phyloP scores from a whole-genome alignment of 345 rosid genomes.

The Triadica sebifera region DNA sequence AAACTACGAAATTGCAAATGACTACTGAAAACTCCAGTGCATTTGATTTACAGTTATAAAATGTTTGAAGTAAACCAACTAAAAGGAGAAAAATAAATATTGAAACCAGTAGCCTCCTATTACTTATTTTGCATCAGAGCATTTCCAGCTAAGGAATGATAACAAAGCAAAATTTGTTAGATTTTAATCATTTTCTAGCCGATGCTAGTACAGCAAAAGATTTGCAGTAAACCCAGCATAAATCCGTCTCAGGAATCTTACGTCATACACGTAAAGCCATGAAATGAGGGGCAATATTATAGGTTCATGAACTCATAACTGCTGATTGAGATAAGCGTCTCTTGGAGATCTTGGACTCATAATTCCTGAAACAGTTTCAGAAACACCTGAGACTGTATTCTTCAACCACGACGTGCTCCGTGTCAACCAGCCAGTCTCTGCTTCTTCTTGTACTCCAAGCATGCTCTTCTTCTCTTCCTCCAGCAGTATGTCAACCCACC shows the following conservation, averaged over 20 bases:
- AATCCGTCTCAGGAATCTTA: slow-evolving; percentile 1
- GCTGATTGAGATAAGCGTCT: slow-evolving; percentile 76
- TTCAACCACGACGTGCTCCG: slow-evolving; percentile 82
- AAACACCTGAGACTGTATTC: slow-evolving; percentile 42
- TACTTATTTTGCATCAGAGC: no score
- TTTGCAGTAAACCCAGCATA: background rate
- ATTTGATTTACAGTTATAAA: no score
- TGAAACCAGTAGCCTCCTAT: no score
- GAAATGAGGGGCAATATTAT: background rate
- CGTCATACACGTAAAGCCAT: background rate
- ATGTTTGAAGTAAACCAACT: no score
- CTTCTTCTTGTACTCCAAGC: slow-evolving; percentile 48
- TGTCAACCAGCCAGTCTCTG: slow-evolving; percentile 68
- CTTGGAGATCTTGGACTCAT: slow-evolving; percentile 45
- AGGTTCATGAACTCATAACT: slow-evolving; percentile 39
- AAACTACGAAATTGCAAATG: no score
- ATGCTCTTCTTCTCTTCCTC: slow-evolving; percentile 63
- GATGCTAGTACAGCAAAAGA: background rate
- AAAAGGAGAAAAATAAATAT: no score
- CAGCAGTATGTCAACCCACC: slow-evolving; percentile 63
- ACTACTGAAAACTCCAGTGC: no score
- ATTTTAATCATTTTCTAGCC: no score
- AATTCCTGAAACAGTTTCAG: slow-evolving; percentile 28
- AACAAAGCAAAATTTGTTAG: no score
- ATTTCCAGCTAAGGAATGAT: no score